Evolutionary conservation across 371 early-diverging fungal genomes (phyloP), one percentile per base, ranked within the genome.

Genomic region (Batkoa obscura): DNA sequence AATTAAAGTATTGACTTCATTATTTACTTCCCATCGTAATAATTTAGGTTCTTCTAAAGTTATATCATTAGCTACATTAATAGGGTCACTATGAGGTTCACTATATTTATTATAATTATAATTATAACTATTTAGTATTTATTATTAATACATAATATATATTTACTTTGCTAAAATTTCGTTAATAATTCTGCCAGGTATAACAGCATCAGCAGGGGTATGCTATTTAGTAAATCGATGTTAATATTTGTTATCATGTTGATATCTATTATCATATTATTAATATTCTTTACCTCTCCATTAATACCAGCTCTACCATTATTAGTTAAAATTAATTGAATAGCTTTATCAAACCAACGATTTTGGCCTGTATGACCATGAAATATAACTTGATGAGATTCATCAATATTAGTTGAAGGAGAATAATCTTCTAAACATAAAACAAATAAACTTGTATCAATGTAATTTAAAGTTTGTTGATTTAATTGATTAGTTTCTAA

Each of bases 321-420:
- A 61, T 68, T 79, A 49, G 85, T 72, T 30, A 93, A 82, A 59
- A 92, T 81, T 50, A 94, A 66, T 63, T 85, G 84, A 50, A 96
- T 66, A 13, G 87, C 69, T 72, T 94, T 96, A 72, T 96, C 95
- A 68, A 89, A 93, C 94, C 94, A 96, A 32, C 96, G 76, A 70
- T 96, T 96, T 34, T 63, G 66, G 1, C 77, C 94, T 43, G 83
- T 72, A 42, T 66, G 59, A 15, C 78, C 80, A 66, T 89, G 88
- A 72, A 86, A 86, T 42, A 85, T 65, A 60, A 87, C 84, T 33
- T 70, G 81, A 58, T 82, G 83, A 0, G 83, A 69, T 2, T 67
- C 57, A 58, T 88, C 84, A 41, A 72, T 57, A 54, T 84, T 75
- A 10, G 60, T 55, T 39, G 72, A 66, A 4, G 79, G 71, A 23